Evolutionary conservation across 2,329 filamentous ascomycete genomes (phyloP).

Genomic region (Exophiala calicioides): DNA sequence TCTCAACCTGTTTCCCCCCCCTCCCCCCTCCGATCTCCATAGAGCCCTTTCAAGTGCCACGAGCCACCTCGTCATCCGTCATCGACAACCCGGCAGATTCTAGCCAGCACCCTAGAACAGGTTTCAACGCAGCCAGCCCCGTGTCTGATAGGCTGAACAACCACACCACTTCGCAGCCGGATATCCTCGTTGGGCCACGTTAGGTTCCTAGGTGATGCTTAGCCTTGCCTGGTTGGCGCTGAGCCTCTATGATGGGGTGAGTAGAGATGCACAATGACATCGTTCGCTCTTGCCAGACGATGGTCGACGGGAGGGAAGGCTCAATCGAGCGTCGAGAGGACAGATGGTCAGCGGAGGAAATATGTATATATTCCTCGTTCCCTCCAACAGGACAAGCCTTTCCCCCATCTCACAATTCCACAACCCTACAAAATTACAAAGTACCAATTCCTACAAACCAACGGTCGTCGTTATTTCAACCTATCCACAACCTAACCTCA

Average conservation of each 20-base stretch:
- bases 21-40: not conserved
- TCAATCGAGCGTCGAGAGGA: not conserved
- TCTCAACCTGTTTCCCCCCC: not conserved
- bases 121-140: conserved; percentile 6
- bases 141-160: not conserved
- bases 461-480: not conserved
- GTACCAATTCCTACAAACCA: not conserved
- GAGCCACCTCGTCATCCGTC: conserved; percentile 8
- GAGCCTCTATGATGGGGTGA: not conserved
- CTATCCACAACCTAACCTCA: not conserved
- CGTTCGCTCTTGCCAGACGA: conserved; percentile 1
- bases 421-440: no score
- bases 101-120: conserved; percentile 5
- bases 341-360: no score
- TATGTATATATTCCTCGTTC: no score
- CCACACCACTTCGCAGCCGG: no score
- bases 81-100: conserved; percentile 11
- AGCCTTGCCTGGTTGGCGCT: no score
- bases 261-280: conserved; percentile 8
- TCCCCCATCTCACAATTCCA: not conserved
- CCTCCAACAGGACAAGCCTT: not conserved
- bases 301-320: not conserved
- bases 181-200: no score
- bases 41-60: not conserved
- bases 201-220: no score